phyloP scores from a whole-genome alignment of 345 rosid genomes.

The Moricandia arvensis region DNA sequence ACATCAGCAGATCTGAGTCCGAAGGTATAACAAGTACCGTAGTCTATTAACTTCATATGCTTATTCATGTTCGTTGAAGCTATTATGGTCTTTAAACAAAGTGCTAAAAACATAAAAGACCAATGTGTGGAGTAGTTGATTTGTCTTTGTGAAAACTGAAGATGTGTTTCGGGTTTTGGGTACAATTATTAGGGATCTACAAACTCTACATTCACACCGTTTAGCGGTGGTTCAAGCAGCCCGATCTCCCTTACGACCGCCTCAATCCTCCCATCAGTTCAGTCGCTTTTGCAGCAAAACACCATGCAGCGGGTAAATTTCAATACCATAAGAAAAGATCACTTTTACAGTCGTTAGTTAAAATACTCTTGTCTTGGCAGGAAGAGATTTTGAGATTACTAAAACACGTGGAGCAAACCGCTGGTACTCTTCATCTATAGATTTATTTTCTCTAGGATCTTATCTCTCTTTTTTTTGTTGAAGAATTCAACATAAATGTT shows the following conservation, averaged over 20 bases:
- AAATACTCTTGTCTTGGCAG: slow-evolving; percentile 49
- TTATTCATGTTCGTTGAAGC: slow-evolving; percentile 7
- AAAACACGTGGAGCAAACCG: slow-evolving; percentile 70
- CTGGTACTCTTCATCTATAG: slow-evolving; percentile 51
- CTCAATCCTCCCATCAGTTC: slow-evolving; percentile 70
- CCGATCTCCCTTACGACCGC: slow-evolving; percentile 46
- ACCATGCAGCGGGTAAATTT: slow-evolving; percentile 65
- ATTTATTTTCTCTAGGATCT: neutral
- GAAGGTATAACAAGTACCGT: slow-evolving; percentile 58
- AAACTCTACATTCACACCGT: slow-evolving; percentile 49
- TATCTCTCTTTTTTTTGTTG: neutral
- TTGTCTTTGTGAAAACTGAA: slow-evolving; percentile 3
- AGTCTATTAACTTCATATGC: neutral
- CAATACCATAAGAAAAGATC: neutral
- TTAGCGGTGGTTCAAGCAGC: slow-evolving; percentile 50
- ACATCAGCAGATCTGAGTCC: slow-evolving; percentile 81
- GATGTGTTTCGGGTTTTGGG: slow-evolving; percentile 9
- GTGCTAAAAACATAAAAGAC: neutral
- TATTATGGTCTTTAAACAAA: neutral
- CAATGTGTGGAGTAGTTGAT: slow-evolving; percentile 6
- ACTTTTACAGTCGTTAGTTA: neutral
- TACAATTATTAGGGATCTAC: slow-evolving; percentile 61
- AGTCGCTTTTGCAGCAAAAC: slow-evolving; percentile 81
- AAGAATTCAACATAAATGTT: slow-evolving; percentile 14
- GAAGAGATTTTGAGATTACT: slow-evolving; percentile 88